These are phyloP conservation scores for Gryganskiella cystojenkinii DNA, from an alignment of 192 early-diverging fungal genomes.

Conservation along the genomic window DNA sequence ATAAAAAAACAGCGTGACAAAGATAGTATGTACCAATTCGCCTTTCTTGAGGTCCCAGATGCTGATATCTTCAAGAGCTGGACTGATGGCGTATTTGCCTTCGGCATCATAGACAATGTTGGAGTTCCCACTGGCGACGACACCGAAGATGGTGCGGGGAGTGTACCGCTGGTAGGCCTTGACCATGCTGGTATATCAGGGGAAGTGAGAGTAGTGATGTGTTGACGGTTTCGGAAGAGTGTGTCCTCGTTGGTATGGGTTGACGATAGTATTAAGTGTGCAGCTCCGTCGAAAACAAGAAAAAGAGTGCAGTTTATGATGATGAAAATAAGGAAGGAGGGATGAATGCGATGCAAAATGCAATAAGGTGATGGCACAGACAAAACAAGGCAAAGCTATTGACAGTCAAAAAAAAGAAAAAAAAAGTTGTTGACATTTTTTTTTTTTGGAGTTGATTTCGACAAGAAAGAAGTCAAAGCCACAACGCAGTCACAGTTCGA, in stretches of 20 bases:
- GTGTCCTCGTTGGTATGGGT: no score
- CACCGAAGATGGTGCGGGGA: constrained; percentile 82
- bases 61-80: constrained; percentile 84
- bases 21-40: constrained; percentile 64
- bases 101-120: constrained; percentile 78
- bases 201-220: neutral
- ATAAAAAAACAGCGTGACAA: neutral
- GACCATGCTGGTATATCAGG: constrained; percentile 58
- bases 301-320: no score
- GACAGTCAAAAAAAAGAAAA: constrained; percentile 41
- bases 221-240: constrained; percentile 5
- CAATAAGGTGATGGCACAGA: no score
- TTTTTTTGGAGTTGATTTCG: no score
- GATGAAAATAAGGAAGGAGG: no score
- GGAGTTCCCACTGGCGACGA: constrained; percentile 75
- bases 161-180: constrained; percentile 90
- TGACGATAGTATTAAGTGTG: no score
- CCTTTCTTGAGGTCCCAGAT: constrained; percentile 93
- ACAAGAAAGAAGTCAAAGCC: constrained; percentile 12
- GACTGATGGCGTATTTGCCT: constrained; percentile 80
- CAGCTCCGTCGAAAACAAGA: no score
- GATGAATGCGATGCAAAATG: no score
- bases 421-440: constrained; percentile 3
- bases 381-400: no score
- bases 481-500: constrained; percentile 20